phyloP scores from a whole-genome alignment of 2,329 filamentous ascomycete genomes.

The Colletotrichum chlorophyti region DNA sequence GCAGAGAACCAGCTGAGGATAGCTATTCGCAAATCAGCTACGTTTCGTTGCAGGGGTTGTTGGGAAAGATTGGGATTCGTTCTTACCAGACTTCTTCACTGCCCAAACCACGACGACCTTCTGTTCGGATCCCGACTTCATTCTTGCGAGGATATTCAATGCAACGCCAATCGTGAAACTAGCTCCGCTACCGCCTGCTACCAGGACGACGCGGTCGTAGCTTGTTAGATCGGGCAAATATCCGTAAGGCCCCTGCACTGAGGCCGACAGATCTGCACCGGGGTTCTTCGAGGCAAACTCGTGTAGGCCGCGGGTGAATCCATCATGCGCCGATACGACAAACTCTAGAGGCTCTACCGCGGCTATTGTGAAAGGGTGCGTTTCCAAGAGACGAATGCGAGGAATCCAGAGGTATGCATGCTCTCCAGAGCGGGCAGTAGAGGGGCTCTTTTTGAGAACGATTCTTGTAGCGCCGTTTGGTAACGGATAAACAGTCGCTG shows the following conservation, averaged over 20 bases:
- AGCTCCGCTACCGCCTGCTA: conserved; percentile 50
- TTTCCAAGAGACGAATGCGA: conserved; percentile 42
- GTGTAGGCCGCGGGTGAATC: conserved; percentile 65
- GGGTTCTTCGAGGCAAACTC: conserved; percentile 55
- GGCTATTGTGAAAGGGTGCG: conserved; percentile 41
- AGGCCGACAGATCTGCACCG: conserved; percentile 53
- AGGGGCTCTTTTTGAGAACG: conserved; percentile 37
- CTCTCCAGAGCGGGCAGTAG: conserved; percentile 41
- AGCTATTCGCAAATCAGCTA: too few species aligned
- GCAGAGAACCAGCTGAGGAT: too few species aligned
- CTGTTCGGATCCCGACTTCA: too few species aligned
- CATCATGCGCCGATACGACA: conserved; percentile 61
- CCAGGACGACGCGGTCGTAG: conserved; percentile 63
- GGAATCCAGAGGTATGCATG: conserved; percentile 43
- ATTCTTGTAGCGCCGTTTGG: conserved; percentile 41
- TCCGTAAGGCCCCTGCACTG: conserved; percentile 67
- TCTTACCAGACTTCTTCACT: too few species aligned
- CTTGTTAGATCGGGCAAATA: conserved; percentile 57
- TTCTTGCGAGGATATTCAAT: too few species aligned
- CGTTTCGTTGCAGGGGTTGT: too few species aligned
- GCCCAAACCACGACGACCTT: too few species aligned
- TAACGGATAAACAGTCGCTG: conserved; percentile 33
- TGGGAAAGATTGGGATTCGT: too few species aligned
- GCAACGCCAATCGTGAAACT: background rate
- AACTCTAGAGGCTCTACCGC: conserved; percentile 60